Percentiles rank a stretch among this genome's conserved stretches.
Conservation (phyloP, 768 basidiomycete genomes). For the Artomyces pyxidatus region DNA sequence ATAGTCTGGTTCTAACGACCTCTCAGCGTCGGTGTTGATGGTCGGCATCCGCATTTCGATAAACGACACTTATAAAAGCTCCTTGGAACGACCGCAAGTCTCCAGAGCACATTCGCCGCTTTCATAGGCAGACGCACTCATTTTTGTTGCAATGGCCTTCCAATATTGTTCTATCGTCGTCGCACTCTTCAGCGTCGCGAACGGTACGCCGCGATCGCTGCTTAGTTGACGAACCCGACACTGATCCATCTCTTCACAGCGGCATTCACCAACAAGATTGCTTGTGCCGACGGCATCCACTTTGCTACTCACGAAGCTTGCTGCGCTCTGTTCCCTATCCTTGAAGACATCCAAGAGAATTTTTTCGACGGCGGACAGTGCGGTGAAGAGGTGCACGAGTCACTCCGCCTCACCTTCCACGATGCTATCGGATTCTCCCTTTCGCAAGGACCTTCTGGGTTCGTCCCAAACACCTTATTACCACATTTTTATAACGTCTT, state of each 20-base stretch:
- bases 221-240: not conserved
- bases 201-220: slow-evolving; percentile 5
- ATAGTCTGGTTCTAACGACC: no score
- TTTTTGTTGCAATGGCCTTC: slow-evolving; percentile 16
- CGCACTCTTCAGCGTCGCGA: slow-evolving; percentile 7
- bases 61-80: no score
- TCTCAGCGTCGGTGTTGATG: no score
- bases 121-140: no score
- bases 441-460: slow-evolving; percentile 13
- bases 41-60: no score
- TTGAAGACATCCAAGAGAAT: slow-evolving; percentile 23
- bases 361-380: slow-evolving; percentile 24
- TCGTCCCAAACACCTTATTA: not conserved
- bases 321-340: slow-evolving; percentile 24
- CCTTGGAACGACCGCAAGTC: no score
- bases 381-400: slow-evolving; percentile 23
- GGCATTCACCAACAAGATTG: slow-evolving; percentile 15
- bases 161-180: slow-evolving; percentile 14
- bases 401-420: slow-evolving; percentile 23
- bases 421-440: slow-evolving; percentile 17
- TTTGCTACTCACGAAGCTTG: slow-evolving; percentile 23
- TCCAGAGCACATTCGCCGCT: no score
- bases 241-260: slow-evolving; percentile 5
- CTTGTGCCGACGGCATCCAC: slow-evolving; percentile 25
- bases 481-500: not conserved